Conservation (phyloP, 768 basidiomycete genomes). For the Megacollybia marginata region DNA sequence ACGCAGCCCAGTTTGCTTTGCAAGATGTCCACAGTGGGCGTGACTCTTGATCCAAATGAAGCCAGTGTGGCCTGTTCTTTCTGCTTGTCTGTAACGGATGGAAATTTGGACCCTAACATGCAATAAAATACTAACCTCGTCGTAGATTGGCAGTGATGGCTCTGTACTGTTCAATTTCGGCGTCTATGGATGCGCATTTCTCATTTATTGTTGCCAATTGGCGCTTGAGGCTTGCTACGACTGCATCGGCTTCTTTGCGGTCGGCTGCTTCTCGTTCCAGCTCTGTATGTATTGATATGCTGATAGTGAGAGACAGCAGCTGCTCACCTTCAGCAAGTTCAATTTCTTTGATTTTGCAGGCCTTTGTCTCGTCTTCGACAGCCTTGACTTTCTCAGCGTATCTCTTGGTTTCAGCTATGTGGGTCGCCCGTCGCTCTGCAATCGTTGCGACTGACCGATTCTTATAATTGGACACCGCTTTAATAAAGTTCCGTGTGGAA, state of each 20-base stretch:
- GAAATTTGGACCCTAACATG: neutral
- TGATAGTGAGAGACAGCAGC: slow-evolving; percentile 4
- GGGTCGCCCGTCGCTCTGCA: slow-evolving; percentile 54
- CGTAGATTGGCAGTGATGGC: slow-evolving; percentile 52
- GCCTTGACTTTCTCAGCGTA: slow-evolving; percentile 52
- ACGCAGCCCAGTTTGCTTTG: slow-evolving; percentile 53
- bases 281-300: slow-evolving; percentile 19
- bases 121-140: slow-evolving; percentile 37
- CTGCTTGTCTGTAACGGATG: slow-evolving; percentile 45
- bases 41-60: slow-evolving; percentile 40
- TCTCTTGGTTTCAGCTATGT: slow-evolving; percentile 56
- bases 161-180: slow-evolving; percentile 69
- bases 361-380: slow-evolving; percentile 61
- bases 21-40: slow-evolving; percentile 48
- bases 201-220: slow-evolving; percentile 62
- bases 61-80: slow-evolving; percentile 54
- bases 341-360: slow-evolving; percentile 74
- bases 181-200: slow-evolving; percentile 47
- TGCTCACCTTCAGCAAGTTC: slow-evolving; percentile 67
- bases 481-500: slow-evolving; percentile 65
- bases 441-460: slow-evolving; percentile 64
- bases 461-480: slow-evolving; percentile 67
- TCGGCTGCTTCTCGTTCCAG: slow-evolving; percentile 69
- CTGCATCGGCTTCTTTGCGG: slow-evolving; percentile 59
- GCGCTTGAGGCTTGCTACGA: slow-evolving; percentile 51